A percentile compares a stretch with the other conserved stretches of the same genome.
Evolutionary conservation across 164 flowering plant species (phyloP).

Genomic region (Echeveria elegans): DNA sequence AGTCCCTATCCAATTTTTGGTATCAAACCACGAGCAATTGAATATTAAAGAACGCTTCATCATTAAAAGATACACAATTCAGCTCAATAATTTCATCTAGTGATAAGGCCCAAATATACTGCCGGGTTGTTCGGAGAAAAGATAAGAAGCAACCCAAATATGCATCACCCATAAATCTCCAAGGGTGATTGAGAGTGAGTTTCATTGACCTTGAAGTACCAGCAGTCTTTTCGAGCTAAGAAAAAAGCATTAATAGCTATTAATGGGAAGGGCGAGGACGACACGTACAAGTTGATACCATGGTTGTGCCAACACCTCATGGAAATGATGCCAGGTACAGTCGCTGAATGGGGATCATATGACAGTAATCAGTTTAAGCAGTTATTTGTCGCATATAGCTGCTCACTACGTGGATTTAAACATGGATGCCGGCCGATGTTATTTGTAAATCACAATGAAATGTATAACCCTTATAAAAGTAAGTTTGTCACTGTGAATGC

Average conservation of each 20-base stretch:
- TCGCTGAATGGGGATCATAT: conserved; percentile 10
- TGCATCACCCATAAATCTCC: conserved; percentile 6
- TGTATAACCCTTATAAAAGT: conserved; percentile 8
- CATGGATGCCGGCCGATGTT: conserved; percentile 10
- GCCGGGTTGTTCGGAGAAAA: conserved; percentile 1
- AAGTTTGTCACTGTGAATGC: conserved; percentile 8
- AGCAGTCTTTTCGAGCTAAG: conserved; percentile 7
- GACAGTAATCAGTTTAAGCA: conserved; percentile 10
- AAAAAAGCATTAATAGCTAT: conserved; percentile 2
- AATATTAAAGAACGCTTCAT: no score
- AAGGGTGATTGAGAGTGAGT: conserved; percentile 7
- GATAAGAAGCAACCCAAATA: conserved; percentile 9
- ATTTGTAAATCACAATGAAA: conserved; percentile 11
- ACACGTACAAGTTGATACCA: conserved; percentile 12
- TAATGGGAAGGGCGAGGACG: conserved; percentile 6
- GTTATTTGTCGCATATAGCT: conserved; percentile 12
- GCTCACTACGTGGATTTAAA: conserved; percentile 11
- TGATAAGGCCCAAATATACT: conserved; percentile 6
- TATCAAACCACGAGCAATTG: no score
- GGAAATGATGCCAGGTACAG: conserved; percentile 10
- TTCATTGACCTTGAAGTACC: conserved; percentile 9
- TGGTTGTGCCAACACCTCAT: conserved; percentile 11
- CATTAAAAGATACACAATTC: no score
- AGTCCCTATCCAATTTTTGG: no score
- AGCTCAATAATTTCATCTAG: no score